These are phyloP conservation scores for Penicillium ochrochloron DNA, from an alignment of 495 filamentous ascomycete species.

Conservation along the genomic window DNA sequence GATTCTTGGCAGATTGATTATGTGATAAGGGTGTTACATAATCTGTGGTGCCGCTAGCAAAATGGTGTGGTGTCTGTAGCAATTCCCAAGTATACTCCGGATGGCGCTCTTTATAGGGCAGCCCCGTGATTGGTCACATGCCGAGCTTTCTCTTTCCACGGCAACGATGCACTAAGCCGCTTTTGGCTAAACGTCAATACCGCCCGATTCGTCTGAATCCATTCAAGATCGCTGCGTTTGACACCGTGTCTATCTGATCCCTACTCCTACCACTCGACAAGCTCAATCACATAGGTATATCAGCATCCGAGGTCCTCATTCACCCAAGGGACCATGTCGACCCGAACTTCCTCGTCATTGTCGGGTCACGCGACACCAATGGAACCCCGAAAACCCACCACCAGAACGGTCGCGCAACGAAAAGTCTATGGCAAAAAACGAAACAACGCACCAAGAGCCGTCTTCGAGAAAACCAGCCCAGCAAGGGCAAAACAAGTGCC, in stretches of 20 bases:
- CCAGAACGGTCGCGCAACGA: slow-evolving; percentile 34
- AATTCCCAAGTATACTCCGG: slow-evolving; percentile 1
- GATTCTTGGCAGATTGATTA: too few species aligned
- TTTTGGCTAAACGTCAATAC: slow-evolving; percentile 40
- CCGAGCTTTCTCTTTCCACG: slow-evolving; percentile 20
- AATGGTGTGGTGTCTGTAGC: too few species aligned
- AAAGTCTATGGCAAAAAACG: slow-evolving; percentile 51
- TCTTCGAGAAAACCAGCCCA: slow-evolving; percentile 48
- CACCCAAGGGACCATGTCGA: slow-evolving; percentile 9
- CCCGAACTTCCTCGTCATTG: slow-evolving; percentile 16
- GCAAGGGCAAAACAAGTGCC: slow-evolving; percentile 9
- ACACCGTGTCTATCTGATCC: neutral
- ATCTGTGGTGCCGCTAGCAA: too few species aligned
- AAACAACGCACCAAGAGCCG: slow-evolving; percentile 45
- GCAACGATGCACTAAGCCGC: slow-evolving; percentile 35
- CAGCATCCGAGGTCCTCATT: neutral
- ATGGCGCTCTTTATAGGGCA: neutral
- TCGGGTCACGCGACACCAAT: slow-evolving; percentile 28
- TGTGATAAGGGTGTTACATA: too few species aligned
- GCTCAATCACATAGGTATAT: slow-evolving; percentile 6
- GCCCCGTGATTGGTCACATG: slow-evolving; percentile 22
- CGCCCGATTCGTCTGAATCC: neutral
- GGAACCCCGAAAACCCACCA: slow-evolving; percentile 24
- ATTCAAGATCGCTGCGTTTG: neutral
- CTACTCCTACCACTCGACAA: neutral